Base-by-base conservation (phyloP, 2,329 filamentous ascomycete genomes). In the Dactylellina drechsleri region DNA sequence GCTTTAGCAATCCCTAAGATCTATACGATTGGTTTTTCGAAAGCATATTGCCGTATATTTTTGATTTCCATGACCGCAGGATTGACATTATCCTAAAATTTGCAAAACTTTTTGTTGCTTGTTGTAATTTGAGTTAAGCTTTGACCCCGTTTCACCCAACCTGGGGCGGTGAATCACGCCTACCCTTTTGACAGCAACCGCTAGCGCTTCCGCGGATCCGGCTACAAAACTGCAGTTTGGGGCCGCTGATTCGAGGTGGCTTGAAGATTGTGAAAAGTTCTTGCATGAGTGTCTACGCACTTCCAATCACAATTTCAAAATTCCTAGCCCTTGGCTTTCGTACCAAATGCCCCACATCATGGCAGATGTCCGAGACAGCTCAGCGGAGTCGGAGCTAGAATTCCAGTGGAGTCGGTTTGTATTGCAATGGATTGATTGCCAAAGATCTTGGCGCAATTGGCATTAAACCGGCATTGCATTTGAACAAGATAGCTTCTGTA, bases 171-270 rank as follows among this genome's bases (percentile, higher is more conserved):
- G 52, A 49, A 47, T 50, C 58, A 74, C 66, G 47, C 62, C 23
- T 60, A 49, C 23, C 26, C 16, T 15, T 59, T 54, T 73, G 68
- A 73, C 53, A 52, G 18, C 40, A 31, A 52, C 45, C 49, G 47
- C 52, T 74, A 66, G 70, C 57, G 70, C 50, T 66, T 67, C 62
- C 70, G 70, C 57, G 62, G 70, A 64, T 74, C 70, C 70, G 70
- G 70, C 56, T 67, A 26, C 53, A 61, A 66, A 66, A 73, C 68
- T 66, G 5, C 36, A 26, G 66, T 73, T 73, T 26, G 68, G 68
- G 23, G 13, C 53, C 50, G 64, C 53, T 26, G 49, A 61, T 36
- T 56, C 18, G 36, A 36, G 54, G 54, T 74, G 70, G 62, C 61
- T 50, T 74, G 50, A 40, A 49, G 57, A 54, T 50, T 70, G 66